Base-by-base conservation (phyloP, 176 grass and related monocot species). In the Triticum timopheevii region DNA sequence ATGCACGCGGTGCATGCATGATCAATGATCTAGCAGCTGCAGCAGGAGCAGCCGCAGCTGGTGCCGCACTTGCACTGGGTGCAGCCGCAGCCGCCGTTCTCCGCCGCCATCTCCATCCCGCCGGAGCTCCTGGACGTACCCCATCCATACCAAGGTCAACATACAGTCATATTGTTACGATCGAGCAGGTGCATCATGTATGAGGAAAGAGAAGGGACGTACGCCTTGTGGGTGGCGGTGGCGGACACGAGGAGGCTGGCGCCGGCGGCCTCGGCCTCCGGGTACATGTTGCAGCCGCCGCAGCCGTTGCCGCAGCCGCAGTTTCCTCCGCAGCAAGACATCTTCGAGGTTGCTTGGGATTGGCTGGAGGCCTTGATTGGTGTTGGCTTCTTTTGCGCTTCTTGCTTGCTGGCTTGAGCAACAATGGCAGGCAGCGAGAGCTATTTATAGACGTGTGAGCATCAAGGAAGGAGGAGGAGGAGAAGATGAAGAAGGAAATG, bases 281-380 rank as follows among this genome's bases (percentile, higher is more conserved):
- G 76, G 82, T 90, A 88, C 77, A 82, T 85, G 3, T 79, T 88
- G 92, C 92, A 90, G 84, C 91, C 88, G 34, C 82, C 81, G 76
- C 91, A 93, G 49, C 80, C 70, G 22, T 34, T 93, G 75, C 88
- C 73, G 61, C 91, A 93, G 6, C 83, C 82, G 84, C 91, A 90
- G 64, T 79, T 93, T 6, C 87, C 84, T 20, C 62, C 81, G 61
- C 87, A 87, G 87, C 91, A 93, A 70, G 91, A 93, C 91, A 93
- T 93, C 17, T 77, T 93, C 27, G 50, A 49, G 15, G 56, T 27
- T 61, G 82, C 61, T 79, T 82, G 44, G 5, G 82, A 71, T 63
- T 25, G 23, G 42, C 16, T 47, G 44, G 44, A 76, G 24, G 44
- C 13, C 17, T 19, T 76, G 42, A 4, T 76, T 76, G 44, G 45